These are phyloP conservation scores for Metarhizium album DNA, from an alignment of 2,329 filamentous ascomycete genomes.

Conservation along the genomic window DNA sequence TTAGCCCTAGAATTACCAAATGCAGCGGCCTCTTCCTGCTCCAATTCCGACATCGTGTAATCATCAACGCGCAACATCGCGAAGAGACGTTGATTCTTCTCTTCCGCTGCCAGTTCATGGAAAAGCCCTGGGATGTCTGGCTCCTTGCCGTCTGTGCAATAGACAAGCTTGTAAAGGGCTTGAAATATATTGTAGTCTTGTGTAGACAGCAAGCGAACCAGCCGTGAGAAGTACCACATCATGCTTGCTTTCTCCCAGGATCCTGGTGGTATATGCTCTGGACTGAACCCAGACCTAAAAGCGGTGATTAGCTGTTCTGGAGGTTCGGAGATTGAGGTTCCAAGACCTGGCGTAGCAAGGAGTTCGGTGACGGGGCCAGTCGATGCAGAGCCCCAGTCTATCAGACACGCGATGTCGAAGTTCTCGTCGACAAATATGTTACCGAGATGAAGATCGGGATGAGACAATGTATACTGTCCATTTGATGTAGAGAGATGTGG, in stretches of 20 bases:
- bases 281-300: background rate
- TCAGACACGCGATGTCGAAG: constrained; percentile 15
- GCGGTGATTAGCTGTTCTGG: background rate
- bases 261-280: background rate
- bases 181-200: constrained; percentile 10
- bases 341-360: constrained; percentile 6
- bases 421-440: constrained; percentile 17
- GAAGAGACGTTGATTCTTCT: background rate
- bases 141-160: background rate
- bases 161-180: constrained; percentile 1
- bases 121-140: background rate
- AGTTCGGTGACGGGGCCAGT: constrained; percentile 10
- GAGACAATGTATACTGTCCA: constrained; percentile 8
- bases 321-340: background rate
- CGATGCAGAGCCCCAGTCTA: constrained; percentile 16
- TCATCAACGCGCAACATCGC: background rate
- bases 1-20: constrained; percentile 2
- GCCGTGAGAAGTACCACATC: constrained; percentile 9
- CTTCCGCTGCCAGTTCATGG: background rate
- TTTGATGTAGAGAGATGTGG: constrained; percentile 6
- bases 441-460: constrained; percentile 15
- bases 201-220: constrained; percentile 10
- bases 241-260: constrained; percentile 5
- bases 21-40: background rate
- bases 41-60: background rate